Base-by-base conservation (phyloP, 2,329 filamentous ascomycete species). In the Ascochyta koolunga region DNA sequence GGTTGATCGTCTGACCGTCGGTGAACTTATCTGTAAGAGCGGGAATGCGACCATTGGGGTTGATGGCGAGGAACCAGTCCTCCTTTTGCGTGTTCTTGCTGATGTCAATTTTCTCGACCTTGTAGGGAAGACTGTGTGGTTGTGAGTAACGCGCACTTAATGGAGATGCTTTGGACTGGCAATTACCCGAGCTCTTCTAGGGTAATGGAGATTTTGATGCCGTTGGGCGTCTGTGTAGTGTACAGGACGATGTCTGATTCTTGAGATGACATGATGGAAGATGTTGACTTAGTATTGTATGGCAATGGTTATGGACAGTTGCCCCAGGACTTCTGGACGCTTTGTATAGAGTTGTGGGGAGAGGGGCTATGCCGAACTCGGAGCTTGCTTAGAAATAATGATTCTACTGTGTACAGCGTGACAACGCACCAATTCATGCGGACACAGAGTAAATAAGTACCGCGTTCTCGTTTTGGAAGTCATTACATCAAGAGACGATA, bases 21-120 rank as follows among this genome's bases (percentile, higher is more conserved):
- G 80, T 80, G 72, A 90, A 88, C 6, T 82, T 67, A 76, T 96
- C 92, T 7, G 90, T 95, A 44, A 96, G 68, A 52, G 92, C 92
- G 4, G 92, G 93, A 66, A 96, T 96, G 62, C 92, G 89, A 60
- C 92, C 92, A 73, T 96, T 96, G 60, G 92, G 92, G 77, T 96
- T 96, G 78, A 96, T 96, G 46, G 87, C 86, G 24, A 96, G 83
- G 77, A 93, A 97, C 91, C 90, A 96, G 15, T 85, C 85, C 74
- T 93, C 84, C 66, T 95, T 96, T 67, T 96, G 91, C n/a, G 79
- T 83, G 72, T 91, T 89, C 59, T 89, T 89, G 59, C 74, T 78
- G 54, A 96, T 83, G n/a, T 89, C 82, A 66, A 96, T 86, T 37
- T 83, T 80, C 46, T 88, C 83, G 37, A 87, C 84, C 76, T 91